Evolutionary conservation across 441 rosid genomes (phyloP).

Genomic region (Bocquillonia castaneifolia): DNA sequence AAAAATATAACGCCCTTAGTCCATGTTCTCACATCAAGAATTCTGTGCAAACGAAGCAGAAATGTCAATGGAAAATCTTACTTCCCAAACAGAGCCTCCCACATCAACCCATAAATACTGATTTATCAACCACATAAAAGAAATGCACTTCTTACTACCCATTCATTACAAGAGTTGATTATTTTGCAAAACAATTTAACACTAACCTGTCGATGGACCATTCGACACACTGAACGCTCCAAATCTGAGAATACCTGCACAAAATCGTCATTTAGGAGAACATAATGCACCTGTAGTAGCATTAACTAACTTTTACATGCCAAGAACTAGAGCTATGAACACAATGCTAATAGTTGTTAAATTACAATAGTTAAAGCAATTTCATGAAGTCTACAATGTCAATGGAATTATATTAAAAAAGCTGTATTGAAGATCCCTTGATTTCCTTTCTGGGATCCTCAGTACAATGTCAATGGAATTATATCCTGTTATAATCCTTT

Average conservation of each 20-base stretch:
- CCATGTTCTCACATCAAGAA: background rate
- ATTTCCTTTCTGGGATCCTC: no score
- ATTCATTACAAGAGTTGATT: background rate
- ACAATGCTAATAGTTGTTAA: background rate
- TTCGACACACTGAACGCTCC: slow-evolving; percentile 93
- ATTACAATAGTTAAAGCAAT: slow-evolving; percentile 2
- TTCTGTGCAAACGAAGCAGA: slow-evolving; percentile 2
- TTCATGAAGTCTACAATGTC: background rate
- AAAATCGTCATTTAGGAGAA: slow-evolving; percentile 8
- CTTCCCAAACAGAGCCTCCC: slow-evolving; percentile 6
- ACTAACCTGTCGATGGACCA: slow-evolving; percentile 92
- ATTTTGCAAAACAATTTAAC: slow-evolving; percentile 15
- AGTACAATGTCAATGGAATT: no score
- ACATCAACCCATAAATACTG: slow-evolving; percentile 2
- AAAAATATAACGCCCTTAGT: background rate
- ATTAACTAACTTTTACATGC: background rate
- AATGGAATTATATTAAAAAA: no score
- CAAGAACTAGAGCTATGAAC: slow-evolving; percentile 1
- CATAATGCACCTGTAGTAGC: background rate
- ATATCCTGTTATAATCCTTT: no score
- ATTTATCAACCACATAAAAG: slow-evolving; percentile 2
- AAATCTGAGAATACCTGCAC: slow-evolving; percentile 90
- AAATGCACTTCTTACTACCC: background rate
- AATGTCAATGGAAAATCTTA: slow-evolving; percentile 20
- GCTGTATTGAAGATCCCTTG: no score